Percentiles rank a stretch among this genome's conserved stretches.
Conservation (phyloP, 306 rosid genomes). For the Dryas octopetala region DNA sequence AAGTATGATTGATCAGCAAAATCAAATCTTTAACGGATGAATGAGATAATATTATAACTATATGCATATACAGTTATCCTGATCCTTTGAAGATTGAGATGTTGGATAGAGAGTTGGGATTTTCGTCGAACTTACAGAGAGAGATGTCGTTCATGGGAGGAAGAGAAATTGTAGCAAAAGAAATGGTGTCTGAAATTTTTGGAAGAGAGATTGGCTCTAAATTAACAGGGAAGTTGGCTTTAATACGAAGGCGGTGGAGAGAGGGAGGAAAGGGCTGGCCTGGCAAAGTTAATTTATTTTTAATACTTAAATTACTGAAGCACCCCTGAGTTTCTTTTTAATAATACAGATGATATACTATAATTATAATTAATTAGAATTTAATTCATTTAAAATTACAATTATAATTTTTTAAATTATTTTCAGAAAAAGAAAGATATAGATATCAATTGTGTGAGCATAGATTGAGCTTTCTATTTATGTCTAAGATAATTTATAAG, state of each 20-base stretch:
- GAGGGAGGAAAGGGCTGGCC: conserved; percentile 7
- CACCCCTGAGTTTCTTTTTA: not conserved
- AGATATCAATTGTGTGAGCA: not conserved
- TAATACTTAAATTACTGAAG: not conserved
- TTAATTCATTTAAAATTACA: not conserved
- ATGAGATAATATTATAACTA: conserved; percentile 1
- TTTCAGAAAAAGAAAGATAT: not conserved
- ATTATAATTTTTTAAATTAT: not conserved
- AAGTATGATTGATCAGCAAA: conserved; percentile 14
- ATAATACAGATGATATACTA: not conserved
- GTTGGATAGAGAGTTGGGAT: conserved; percentile 3
- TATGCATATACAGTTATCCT: conserved; percentile 6
- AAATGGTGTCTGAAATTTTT: conserved; percentile 2
- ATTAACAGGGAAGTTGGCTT: not conserved
- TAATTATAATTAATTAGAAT: too few relatives aligned
- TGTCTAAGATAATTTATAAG: not conserved
- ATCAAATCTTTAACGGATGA: not conserved
- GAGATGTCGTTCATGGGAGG: conserved; percentile 16
- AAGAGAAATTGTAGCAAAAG: conserved; percentile 3
- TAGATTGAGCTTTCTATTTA: not conserved
- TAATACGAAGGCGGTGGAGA: not conserved
- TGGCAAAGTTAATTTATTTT: not conserved
- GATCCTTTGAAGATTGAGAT: not conserved
- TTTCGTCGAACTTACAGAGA: conserved; percentile 20
- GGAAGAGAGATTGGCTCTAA: conserved; percentile 3